phyloP scores from a whole-genome alignment of 2,329 filamentous ascomycete species.

The Akanthomyces muscarius region DNA sequence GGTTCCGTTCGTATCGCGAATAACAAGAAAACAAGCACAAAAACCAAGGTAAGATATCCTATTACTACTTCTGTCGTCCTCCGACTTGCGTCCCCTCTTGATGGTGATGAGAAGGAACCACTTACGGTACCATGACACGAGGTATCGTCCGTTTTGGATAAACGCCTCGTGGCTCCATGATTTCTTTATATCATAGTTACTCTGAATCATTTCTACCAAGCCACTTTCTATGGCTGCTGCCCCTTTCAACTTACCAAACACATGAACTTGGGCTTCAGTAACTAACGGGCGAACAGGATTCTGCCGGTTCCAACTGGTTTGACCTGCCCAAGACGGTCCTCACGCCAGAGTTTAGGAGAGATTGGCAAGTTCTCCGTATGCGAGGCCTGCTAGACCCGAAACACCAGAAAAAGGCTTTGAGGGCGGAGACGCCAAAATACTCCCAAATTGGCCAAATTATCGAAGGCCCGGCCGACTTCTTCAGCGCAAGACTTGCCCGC shows the following conservation, averaged over 20 bases:
- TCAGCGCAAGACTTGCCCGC: slow-evolving; percentile 73
- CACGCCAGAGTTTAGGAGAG: slow-evolving; percentile 80
- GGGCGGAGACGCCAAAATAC: slow-evolving; percentile 65
- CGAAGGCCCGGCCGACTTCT: slow-evolving; percentile 84
- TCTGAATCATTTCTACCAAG: slow-evolving; percentile 48
- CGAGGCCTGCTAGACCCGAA: slow-evolving; percentile 85
- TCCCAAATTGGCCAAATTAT: slow-evolving; percentile 87
- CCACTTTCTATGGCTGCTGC: neutral
- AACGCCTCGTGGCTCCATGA: slow-evolving; percentile 57
- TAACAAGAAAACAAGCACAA: neutral
- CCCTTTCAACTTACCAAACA: neutral
- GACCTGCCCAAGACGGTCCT: slow-evolving; percentile 79
- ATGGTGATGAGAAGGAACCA: slow-evolving; percentile 39
- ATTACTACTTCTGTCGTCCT: neutral
- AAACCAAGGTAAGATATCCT: slow-evolving; percentile 27
- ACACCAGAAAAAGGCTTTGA: slow-evolving; percentile 86
- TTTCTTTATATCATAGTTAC: slow-evolving; percentile 65
- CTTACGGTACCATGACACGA: slow-evolving; percentile 36
- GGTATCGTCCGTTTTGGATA: slow-evolving; percentile 40
- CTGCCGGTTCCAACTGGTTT: slow-evolving; percentile 81
- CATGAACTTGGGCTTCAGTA: neutral
- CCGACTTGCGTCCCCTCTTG: neutral
- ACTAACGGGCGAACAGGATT: slow-evolving; percentile 34
- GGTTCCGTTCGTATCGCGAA: slow-evolving; percentile 5
- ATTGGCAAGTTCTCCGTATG: slow-evolving; percentile 86